phyloP scores from a whole-genome alignment of 495 filamentous ascomycete species.

The Elaphomyces granulatus region DNA sequence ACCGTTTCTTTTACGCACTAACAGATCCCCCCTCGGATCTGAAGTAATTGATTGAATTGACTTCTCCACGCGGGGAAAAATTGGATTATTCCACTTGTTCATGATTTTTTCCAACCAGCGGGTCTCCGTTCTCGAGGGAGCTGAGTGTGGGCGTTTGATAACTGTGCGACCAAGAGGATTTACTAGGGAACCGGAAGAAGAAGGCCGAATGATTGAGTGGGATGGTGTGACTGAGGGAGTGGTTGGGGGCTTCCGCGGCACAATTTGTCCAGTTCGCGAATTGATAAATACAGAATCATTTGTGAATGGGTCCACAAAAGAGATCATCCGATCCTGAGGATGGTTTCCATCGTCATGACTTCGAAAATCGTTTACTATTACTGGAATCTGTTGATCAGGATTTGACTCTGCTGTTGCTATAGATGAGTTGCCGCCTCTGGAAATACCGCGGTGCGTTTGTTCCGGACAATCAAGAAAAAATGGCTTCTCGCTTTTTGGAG shows the following conservation, averaged over 20 bases:
- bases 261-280: conserved; percentile 44
- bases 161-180: neutral
- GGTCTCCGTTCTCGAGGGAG: conserved; percentile 4
- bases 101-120: conserved; percentile 27
- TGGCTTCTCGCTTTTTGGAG: too few relatives aligned
- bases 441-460: neutral
- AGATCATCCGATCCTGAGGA: conserved; percentile 33
- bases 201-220: conserved; percentile 6
- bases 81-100: conserved; percentile 45
- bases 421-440: neutral
- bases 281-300: conserved; percentile 44
- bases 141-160: conserved; percentile 9
- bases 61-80: conserved; percentile 40
- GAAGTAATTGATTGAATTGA: conserved; percentile 28
- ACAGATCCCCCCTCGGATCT: neutral
- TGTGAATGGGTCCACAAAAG: conserved; percentile 57
- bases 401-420: neutral
- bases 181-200: conserved; percentile 11
- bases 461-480: neutral
- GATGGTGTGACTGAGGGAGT: neutral
- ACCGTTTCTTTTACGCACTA: neutral
- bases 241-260: conserved; percentile 10
- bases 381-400: too few relatives aligned
- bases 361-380: too few relatives aligned
- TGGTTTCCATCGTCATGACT: too few relatives aligned